Evolutionary conservation across 768 basidiomycete genomes (phyloP).

Genomic region (Tylopilus plumbeoviolaceoides): DNA sequence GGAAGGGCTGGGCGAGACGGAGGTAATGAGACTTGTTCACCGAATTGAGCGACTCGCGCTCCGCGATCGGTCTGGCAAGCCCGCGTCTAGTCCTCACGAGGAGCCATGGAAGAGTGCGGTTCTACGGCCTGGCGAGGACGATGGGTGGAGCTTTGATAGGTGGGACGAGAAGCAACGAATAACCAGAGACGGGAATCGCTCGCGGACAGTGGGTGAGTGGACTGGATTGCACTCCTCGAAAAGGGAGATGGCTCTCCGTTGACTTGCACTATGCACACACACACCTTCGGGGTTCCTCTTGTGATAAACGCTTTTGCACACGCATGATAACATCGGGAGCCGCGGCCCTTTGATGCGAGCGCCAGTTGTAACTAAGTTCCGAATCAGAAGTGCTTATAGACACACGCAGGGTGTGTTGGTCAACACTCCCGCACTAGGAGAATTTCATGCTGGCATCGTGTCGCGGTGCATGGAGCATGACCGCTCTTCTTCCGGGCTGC

Average conservation of each 20-base stretch:
- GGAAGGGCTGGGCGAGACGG: constrained; percentile 40
- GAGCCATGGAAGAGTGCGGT: constrained; percentile 44
- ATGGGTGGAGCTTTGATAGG: constrained; percentile 48
- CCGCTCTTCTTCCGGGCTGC: too few relatives aligned
- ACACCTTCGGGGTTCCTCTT: too few relatives aligned
- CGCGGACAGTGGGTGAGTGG: constrained; percentile 3
- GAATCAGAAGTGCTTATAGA: background rate
- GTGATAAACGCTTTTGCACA: background rate
- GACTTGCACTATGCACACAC: background rate
- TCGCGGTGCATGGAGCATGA: too few relatives aligned
- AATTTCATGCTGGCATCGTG: background rate
- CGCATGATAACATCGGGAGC: too few relatives aligned
- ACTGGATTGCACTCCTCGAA: background rate
- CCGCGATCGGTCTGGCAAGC: constrained; percentile 20
- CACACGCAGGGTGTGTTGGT: too few relatives aligned
- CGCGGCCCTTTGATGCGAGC: background rate
- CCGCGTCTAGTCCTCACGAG: constrained; percentile 10
- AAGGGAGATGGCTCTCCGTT: constrained; percentile 8
- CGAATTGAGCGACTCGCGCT: constrained; percentile 47
- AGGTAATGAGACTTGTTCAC: constrained; percentile 47
- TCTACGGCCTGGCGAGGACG: constrained; percentile 27
- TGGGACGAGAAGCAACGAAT: constrained; percentile 31
- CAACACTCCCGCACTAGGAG: too few relatives aligned
- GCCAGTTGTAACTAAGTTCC: background rate
- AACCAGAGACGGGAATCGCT: background rate